These are phyloP conservation scores for Colletotrichum filicis DNA, from an alignment of 2,329 filamentous ascomycete species.

Conservation along the genomic window DNA sequence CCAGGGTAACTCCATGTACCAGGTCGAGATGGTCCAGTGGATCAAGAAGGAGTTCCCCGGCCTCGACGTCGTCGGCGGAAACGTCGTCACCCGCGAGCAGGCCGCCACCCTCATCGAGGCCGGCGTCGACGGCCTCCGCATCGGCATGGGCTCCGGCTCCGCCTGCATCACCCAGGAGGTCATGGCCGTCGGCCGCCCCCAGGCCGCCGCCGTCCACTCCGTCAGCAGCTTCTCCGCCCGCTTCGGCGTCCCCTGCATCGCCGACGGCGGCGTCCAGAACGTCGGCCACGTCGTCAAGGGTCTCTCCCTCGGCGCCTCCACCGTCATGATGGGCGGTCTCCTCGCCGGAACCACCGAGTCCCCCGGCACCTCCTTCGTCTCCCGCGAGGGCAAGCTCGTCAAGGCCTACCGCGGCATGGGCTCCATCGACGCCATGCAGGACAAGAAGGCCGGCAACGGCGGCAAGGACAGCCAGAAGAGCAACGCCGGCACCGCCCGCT, in stretches of 20 bases:
- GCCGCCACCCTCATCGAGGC: constrained; percentile 92
- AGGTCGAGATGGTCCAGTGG: constrained; percentile 98
- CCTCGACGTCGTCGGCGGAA: constrained; percentile 96
- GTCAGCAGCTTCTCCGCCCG: constrained; percentile 89
- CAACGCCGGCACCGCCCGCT: constrained; percentile 96
- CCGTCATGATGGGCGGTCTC: constrained; percentile 99
- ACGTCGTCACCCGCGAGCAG: constrained; percentile 97
- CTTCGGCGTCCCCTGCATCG: constrained; percentile 98
- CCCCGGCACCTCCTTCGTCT: constrained; percentile 95
- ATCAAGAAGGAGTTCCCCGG: constrained; percentile 87
- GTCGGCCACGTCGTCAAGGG: constrained; percentile 99
- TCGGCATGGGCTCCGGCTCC: constrained; percentile 98
- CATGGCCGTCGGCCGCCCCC: constrained; percentile 97
- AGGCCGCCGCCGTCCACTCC: constrained; percentile 91
- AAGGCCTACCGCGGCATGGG: constrained; percentile 99
- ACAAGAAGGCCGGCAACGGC: constrained; percentile 90
- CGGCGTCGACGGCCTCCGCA: constrained; percentile 94
- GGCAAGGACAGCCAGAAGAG: constrained; percentile 79
- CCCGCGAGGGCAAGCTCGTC: constrained; percentile 95
- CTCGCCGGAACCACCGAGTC: constrained; percentile 97
- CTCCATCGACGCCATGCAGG: constrained; percentile 98
- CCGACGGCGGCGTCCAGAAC: constrained; percentile 97
- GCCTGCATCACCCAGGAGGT: constrained; percentile 99
- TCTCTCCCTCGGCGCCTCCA: constrained; percentile 90
- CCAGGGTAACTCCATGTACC: constrained; percentile 98